Conservation (phyloP, 306 rosid genomes). For the Casuarina glauca region DNA sequence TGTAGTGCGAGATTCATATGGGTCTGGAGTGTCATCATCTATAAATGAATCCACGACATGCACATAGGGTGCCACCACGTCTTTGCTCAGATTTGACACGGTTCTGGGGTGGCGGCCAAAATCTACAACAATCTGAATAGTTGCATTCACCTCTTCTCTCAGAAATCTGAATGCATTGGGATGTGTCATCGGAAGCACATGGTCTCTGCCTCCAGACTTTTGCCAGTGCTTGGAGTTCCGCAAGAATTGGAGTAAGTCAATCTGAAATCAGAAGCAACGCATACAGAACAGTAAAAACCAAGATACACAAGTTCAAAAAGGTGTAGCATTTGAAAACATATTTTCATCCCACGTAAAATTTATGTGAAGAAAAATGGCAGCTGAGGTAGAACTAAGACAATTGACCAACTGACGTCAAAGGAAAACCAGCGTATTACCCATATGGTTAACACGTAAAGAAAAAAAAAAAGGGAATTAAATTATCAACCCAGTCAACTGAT, state of each 20-base stretch:
- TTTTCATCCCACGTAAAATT: background rate
- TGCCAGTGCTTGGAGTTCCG: constrained; percentile 75
- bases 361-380: background rate
- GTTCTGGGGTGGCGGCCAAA: constrained; percentile 79
- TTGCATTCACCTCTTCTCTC: constrained; percentile 63
- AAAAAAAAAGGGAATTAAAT: background rate
- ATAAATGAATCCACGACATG: constrained; percentile 86
- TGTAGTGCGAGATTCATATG: constrained; percentile 71
- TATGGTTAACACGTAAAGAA: background rate
- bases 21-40: constrained; percentile 68
- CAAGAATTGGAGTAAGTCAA: constrained; percentile 66
- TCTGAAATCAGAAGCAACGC: constrained; percentile 50
- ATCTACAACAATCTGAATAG: constrained; percentile 94
- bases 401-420: background rate
- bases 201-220: constrained; percentile 85
- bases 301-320: background rate
- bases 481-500: background rate
- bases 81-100: constrained; percentile 85
- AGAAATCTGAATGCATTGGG: constrained; percentile 98
- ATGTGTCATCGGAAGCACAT: constrained; percentile 89
- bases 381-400: background rate
- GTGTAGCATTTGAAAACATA: background rate
- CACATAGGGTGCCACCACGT: constrained; percentile 86
- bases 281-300: constrained; percentile 23
- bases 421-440: background rate